phyloP scores from a whole-genome alignment of 108 stramenopile species.

The Aurantiochytrium sp. region DNA sequence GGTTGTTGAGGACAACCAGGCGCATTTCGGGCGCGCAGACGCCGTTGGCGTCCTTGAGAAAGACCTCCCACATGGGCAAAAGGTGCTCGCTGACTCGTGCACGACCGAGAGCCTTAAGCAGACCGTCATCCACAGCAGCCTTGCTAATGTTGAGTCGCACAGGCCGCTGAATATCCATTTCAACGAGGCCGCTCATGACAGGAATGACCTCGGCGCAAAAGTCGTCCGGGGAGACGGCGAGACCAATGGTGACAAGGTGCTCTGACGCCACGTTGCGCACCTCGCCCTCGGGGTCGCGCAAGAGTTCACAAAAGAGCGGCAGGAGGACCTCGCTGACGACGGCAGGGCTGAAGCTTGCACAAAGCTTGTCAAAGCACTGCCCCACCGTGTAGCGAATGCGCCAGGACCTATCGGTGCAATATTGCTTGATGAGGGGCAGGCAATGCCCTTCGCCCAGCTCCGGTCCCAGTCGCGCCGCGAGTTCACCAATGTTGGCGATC shows the following conservation, averaged over 20 bases:
- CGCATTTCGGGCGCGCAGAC: conserved; percentile 9
- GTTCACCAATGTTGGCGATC: not conserved
- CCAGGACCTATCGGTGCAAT: not conserved
- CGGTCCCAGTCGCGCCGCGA: not conserved
- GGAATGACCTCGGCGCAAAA: not conserved
- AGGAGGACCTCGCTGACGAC: not conserved
- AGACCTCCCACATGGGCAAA: not conserved
- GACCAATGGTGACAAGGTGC: not conserved
- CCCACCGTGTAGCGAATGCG: not conserved
- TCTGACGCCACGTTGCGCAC: not conserved
- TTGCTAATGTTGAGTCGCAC: not conserved
- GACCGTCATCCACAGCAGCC: not conserved
- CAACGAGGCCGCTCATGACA: not conserved
- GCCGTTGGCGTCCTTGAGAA: not conserved
- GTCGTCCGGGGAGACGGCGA: not conserved
- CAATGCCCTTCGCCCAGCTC: not conserved
- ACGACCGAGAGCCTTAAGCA: not conserved
- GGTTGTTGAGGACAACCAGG: not conserved
- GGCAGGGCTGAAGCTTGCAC: not conserved
- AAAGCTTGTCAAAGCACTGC: not conserved
- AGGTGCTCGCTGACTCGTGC: not conserved
- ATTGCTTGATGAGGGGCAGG: conserved; percentile 8
- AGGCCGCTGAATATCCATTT: not conserved
- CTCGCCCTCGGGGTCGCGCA: conserved; percentile 16
- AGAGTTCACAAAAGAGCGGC: not conserved